Evolutionary conservation across 257 asterid species (phyloP), one percentile per base, ranked within the genome.

Genomic region (Petunia axillaris): DNA sequence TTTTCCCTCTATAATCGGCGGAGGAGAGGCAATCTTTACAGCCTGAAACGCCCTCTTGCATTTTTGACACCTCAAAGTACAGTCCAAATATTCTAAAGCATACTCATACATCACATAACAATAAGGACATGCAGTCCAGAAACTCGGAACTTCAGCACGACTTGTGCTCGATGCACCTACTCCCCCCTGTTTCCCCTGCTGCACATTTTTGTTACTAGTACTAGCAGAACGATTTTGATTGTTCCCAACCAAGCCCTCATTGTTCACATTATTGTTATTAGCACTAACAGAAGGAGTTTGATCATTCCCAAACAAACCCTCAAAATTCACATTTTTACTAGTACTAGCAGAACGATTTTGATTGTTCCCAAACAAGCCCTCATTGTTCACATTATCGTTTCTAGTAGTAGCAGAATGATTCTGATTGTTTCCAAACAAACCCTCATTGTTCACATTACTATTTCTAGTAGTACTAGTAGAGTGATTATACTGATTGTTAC

Each of bases 91-190:
- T 79, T 82, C 67, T 79, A 54, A 81, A 81, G 94, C 93, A 85
- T 93, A 94, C 91, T 94, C 97, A 37, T 89, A 96, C 97, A 96
- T 91, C 67, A 89, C 86, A 77, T 84, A 96, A 68, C 99, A 96
- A 64, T 94, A 92, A 4, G 98, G 97, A 66, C 98, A 94, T 0
- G 97, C 87, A 58, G 94, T 92, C 96, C 97, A 92, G 78, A 93
- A 88, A 79, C 84, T 81, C 48, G 70, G 64, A 6, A 65, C 25
- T 25, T 25, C 89, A 40, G 81, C 84, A 35, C 74, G 59, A 57
- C 63, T 25, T 25, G 25, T 25, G 25, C 25, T 81, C 2, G 89
- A 77, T 1, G 38, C 88, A 57, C 75, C 90, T 57, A 79, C 58
- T 77, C 62, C 50, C 81, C 82, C 86, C 80, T 68, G 92, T 15